Conservation (phyloP, 139 green algal species). For the Chlamydomonas schloesseri region DNA sequence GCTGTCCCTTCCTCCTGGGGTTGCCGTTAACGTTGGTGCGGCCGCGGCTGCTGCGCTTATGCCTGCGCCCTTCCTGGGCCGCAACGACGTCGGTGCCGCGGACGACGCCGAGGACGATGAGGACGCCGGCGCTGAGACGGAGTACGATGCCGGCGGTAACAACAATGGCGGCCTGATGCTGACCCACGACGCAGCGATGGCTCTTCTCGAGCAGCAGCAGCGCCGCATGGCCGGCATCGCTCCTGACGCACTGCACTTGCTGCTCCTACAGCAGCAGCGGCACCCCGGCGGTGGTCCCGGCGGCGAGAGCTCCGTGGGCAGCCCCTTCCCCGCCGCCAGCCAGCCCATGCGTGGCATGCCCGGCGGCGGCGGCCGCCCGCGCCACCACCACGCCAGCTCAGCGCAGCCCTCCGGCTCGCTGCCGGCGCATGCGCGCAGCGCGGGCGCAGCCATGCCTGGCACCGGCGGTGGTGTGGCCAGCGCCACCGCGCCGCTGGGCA, state of each 20-base stretch:
- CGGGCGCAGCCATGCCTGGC: too few relatives aligned
- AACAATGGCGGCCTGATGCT: constrained; percentile 7
- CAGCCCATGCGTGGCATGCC: neutral
- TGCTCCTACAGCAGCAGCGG: neutral
- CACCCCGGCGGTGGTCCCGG: neutral
- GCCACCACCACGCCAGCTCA: neutral
- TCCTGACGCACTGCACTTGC: neutral
- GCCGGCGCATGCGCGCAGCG: too few relatives aligned
- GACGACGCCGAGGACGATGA: neutral
- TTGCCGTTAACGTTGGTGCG: too few relatives aligned
- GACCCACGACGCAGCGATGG: constrained; percentile 4
- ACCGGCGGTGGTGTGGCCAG: too few relatives aligned
- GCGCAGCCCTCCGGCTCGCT: too few relatives aligned
- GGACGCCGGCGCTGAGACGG: neutral
- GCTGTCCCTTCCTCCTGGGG: too few relatives aligned
- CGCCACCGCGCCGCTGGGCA: too few relatives aligned
- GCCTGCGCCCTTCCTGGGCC: too few relatives aligned
- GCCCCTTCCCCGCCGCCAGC: neutral
- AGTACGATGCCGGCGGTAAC: too few relatives aligned
- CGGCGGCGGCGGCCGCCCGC: constrained; percentile 22
- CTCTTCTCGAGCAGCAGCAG: constrained; percentile 4
- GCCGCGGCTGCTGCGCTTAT: too few relatives aligned
- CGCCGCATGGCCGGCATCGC: neutral
- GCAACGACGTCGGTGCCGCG: neutral
- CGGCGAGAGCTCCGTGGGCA: constrained; percentile 24